Conservation (phyloP, 2,329 filamentous ascomycete species). For the Ophiostoma tasmaniense region DNA sequence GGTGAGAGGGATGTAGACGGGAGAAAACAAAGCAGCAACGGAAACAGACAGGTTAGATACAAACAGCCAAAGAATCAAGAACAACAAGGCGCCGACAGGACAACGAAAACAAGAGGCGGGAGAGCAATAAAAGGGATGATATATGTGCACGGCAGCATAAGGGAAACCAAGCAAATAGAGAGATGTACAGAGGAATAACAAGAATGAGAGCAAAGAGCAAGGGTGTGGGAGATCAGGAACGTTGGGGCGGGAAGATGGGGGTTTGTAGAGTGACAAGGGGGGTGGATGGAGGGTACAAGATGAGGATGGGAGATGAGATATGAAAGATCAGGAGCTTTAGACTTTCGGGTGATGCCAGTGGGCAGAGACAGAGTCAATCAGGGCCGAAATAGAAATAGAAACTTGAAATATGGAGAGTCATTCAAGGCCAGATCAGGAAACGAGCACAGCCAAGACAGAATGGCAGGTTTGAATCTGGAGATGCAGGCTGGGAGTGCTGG, state of each 20-base stretch:
- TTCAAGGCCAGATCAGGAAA: not conserved
- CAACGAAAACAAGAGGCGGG: not conserved
- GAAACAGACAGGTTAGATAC: not conserved
- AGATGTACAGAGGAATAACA: not conserved
- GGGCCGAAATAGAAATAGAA: not conserved
- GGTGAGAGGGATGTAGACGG: not conserved
- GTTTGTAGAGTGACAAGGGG: not conserved
- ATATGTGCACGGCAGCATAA: not conserved
- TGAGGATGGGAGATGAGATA: not conserved
- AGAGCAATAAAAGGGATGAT: slow-evolving; percentile 4
- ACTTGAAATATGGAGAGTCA: not conserved
- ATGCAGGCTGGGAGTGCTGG: not conserved
- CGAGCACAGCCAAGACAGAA: slow-evolving; percentile 1
- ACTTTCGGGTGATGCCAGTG: not conserved
- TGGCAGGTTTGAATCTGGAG: not conserved
- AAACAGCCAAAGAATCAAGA: not conserved
- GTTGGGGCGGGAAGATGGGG: not conserved
- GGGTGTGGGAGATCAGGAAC: slow-evolving; percentile 1
- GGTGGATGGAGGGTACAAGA: not conserved
- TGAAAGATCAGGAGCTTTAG: not conserved
- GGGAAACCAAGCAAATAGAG: not conserved
- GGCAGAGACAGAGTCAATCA: not conserved
- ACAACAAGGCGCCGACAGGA: not conserved
- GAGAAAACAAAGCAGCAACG: not conserved
- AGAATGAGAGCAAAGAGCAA: not conserved